Base-by-base conservation (phyloP, 306 rosid genomes). In the Trichosanthes cucumerina region DNA sequence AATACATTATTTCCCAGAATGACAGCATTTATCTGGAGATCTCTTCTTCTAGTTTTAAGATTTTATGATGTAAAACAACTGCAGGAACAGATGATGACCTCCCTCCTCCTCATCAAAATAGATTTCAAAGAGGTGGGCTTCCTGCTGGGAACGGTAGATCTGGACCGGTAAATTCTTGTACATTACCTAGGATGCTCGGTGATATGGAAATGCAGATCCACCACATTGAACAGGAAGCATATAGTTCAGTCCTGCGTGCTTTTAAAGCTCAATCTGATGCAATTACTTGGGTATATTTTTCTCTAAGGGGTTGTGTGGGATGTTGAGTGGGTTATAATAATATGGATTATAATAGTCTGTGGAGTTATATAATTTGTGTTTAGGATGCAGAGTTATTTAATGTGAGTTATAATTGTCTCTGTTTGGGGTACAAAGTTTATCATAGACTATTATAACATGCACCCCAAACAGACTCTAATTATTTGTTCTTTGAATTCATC, bases 221-320 rank as follows among this genome's bases (percentile, higher is more conserved):
- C 79, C 88, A 82, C 83, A 92, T 96, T 38, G 99, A 96, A 80
- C 93, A 93, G 79, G 99, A 96, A 77, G 99, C 99, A 50, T 96
- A 96, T 79, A 86, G 93, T 78, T 91, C 98, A 33, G 97, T 96
- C 77, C 88, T 96, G 77, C 92, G 98, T 70, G 99, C 99, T 57
- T 96, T 96, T 82, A 91, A 92, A 88, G 99, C 99, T 65, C 99
- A 96, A 79, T 90, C 98, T 23, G 92, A 96, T 82, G 98, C 99
- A 9, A 88, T 96, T 80, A 81, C 96, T 66, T 96, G 99, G 99
- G 99, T 96, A 91, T 79, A 26, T 81, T 41, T 79, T 79, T 53
- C 31, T 50, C 63, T n/a, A n/a, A n/a, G n/a, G n/a, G n/a, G n/a
- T n/a, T n/a, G n/a, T n/a, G n/a, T n/a, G n/a, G n/a, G n/a, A n/a